Evolutionary conservation across 1,284 basidiomycete genomes (phyloP), one percentile per base, ranked within the genome.

Genomic region (Caloboletus firmus): DNA sequence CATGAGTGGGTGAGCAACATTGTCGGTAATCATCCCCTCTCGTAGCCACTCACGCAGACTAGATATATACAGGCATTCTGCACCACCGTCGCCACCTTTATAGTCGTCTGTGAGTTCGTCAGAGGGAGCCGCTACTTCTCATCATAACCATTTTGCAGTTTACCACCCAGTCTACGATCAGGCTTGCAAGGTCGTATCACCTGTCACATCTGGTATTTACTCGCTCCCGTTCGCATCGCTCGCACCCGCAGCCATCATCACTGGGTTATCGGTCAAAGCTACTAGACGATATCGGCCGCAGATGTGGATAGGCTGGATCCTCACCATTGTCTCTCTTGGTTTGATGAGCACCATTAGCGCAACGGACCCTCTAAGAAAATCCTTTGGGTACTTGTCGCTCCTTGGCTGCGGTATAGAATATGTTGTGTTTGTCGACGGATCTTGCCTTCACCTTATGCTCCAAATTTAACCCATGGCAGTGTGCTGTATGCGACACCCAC

Each of bases 31-130:
- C 26, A 9, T 10, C 5, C 10, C 10, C 11, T 24, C 13, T 32
- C 11, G 5, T 4, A 1, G 13, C 11, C 10, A 18, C 24, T 37
- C 10, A 34, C 13, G 4, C n/a, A 5, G 12, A 13, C 31, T 20
- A 61, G 59, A 50, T 59, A 61, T 17, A n/a, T 51, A 15, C 59
- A 61, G 37, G 40, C 56, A 20, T 58, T 54, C 22, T 47, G 43
- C 3, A 3, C 4, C 28, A 32, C 6, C 8, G 34, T 42, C 17
- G 30, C 20, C 5, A 35, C 22, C 8, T 15, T 51, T 1, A 32
- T 34, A 3, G 9, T n/a, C 5, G 15, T 43, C 9, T 60, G 59
- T 59, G 41, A 35, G 59, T 59, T 24, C 4, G 22, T 30, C 20
- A 5, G 13, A 24, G 18, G 15, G n/a, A 18, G 4, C 11, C 7